Evolutionary conservation across 805 yeast genomes (phyloP), one percentile per base, ranked within the genome.

Genomic region (Lachancea meyersii): DNA sequence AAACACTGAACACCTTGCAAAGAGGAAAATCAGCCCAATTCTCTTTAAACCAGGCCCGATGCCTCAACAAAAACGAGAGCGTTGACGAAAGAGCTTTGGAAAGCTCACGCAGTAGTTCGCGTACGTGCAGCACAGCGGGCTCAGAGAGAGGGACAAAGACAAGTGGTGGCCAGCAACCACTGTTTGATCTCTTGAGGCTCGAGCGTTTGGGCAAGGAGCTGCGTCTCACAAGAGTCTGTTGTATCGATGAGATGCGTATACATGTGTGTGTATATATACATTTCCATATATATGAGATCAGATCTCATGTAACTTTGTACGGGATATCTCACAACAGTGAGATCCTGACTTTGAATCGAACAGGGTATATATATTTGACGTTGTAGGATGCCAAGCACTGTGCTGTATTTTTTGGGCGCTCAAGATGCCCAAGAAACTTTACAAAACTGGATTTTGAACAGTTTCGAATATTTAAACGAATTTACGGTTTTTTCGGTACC

Each of bases 91-190:
- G 13, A 26, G 28, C 13, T 26, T 6, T 4, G 28, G 14, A 10
- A 26, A 26, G 13, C 10, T 4, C 13, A 26, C 28, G 13, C 28
- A 13, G 28, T 26, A 11, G 10, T 26, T 10, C 13, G 5, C 28
- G 28, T 14, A 26, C 13, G 10, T 26, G 10, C 13, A 11, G 5
- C 14, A 14, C 28, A 6, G 4, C 5, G 13, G 4, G 13, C 28
- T 13, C 28, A 10, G 4, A 26, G 4, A 10, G 10, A 7, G 26
- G 26, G 26, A 10, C 26, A 10, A 10, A 7, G 28, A 17, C 19
- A 10, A 14, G 32, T 16, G 32, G 32, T 30, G 32, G 14, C 32
- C 32, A 30, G 32, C 19, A 30, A 30, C 32, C 32, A 30, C 32
- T 18, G 32, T 17, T 10, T 5, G 32, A 4, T 13, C 9, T 30